phyloP scores from a whole-genome alignment of 345 rosid species.

The Hibiscus mutabilis region DNA sequence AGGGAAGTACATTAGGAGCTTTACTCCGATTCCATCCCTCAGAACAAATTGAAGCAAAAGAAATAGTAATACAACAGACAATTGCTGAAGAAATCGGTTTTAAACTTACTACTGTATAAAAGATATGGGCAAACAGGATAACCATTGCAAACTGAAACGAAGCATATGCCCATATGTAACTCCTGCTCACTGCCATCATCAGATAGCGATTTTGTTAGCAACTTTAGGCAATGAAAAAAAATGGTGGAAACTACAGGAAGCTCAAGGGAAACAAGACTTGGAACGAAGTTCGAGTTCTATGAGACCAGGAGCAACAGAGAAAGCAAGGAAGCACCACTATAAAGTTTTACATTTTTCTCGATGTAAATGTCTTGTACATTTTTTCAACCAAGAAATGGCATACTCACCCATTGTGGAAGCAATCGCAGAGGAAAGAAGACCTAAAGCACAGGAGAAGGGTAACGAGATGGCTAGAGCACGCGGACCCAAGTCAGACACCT shows the following conservation, averaged over 20 bases:
- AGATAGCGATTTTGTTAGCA: conserved; percentile 2
- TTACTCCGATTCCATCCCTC: not conserved
- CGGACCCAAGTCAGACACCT: conserved; percentile 6
- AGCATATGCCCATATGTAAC: conserved; percentile 58
- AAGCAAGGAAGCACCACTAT: no score
- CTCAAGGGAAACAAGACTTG: not conserved
- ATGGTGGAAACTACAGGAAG: not conserved
- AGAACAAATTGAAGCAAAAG: not conserved
- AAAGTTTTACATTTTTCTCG: no score
- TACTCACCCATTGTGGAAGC: conserved; percentile 8
- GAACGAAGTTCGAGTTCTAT: not conserved
- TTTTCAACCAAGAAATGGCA: not conserved
- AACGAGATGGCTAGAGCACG: conserved; percentile 9
- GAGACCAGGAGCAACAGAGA: not conserved
- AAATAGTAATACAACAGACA: not conserved
- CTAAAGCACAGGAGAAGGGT: conserved; percentile 10
- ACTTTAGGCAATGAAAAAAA: not conserved
- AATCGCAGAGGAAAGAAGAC: conserved; percentile 1
- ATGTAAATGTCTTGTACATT: not conserved
- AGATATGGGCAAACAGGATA: conserved; percentile 55
- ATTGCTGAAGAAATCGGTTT: not conserved
- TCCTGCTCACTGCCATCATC: conserved; percentile 45
- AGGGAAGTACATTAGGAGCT: not conserved
- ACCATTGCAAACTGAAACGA: conserved; percentile 54
- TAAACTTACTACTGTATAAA: conserved; percentile 41